Evolutionary conservation across 495 filamentous ascomycete species (phyloP).

Genomic region (Endocarpon pusillum): DNA sequence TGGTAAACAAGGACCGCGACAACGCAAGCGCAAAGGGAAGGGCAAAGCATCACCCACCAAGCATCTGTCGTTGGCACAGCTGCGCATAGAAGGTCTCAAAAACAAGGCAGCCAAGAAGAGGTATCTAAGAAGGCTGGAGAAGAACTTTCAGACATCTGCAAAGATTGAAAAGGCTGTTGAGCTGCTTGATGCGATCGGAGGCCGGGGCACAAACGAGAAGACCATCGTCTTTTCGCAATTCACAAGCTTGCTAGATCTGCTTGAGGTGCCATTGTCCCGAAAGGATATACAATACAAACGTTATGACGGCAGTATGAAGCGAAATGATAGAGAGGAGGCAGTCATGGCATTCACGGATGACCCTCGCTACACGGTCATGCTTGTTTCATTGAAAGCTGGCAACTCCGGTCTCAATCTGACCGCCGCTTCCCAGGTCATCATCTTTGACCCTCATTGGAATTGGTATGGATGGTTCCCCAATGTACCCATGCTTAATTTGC

Average conservation of each 20-base stretch:
- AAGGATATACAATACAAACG: conserved; percentile 47
- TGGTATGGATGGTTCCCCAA: no score
- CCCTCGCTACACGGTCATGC: conserved; percentile 50
- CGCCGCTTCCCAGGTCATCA: conserved; percentile 73
- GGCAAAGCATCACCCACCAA: conserved; percentile 23
- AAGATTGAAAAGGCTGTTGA: conserved; percentile 66
- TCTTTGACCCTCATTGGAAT: conserved; percentile 95
- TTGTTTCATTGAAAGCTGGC: conserved; percentile 79
- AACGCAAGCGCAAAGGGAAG: conserved; percentile 26
- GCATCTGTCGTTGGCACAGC: conserved; percentile 36
- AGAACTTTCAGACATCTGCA: conserved; percentile 54
- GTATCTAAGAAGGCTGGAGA: conserved; percentile 46
- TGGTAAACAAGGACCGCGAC: conserved; percentile 10
- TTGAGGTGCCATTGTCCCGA: conserved; percentile 69
- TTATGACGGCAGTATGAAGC: conserved; percentile 76
- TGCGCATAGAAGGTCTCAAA: conserved; percentile 45
- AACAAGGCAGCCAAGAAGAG: conserved; percentile 45
- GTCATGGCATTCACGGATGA: conserved; percentile 58
- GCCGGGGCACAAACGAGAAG: conserved; percentile 40
- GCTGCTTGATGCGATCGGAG: conserved; percentile 38
- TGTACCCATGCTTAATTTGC: no score
- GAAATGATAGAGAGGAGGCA: conserved; percentile 47
- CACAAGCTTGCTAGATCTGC: conserved; percentile 77
- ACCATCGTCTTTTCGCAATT: conserved; percentile 90
- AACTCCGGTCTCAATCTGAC: conserved; percentile 84